Evolutionary conservation across 2,329 filamentous ascomycete genomes (phyloP), one percentile per base, ranked within the genome.

Genomic region (Scedosporium minutisporum): DNA sequence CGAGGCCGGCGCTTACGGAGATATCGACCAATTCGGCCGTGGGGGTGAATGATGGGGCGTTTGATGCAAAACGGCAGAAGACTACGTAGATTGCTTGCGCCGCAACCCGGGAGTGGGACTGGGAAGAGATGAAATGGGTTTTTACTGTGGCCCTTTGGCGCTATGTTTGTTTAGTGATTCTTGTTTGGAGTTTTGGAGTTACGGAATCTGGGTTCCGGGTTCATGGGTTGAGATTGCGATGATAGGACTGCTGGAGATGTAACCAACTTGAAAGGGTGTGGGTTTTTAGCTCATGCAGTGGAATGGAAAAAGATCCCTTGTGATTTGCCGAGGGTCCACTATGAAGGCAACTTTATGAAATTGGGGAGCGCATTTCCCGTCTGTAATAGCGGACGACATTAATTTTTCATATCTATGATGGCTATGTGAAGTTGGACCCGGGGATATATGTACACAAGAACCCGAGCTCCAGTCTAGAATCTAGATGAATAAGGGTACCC

Each of bases 51-150:
- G 64, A 3, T 71, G 69, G 44, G 25, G 73, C 71, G 2, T 51
- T 74, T 9, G 83, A 85, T 62, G 70, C 74, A 2, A 86, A 86
- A 70, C 76, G 83, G 58, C 82, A 82, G 70, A 82, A 77, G 71
- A 77, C 74, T 65, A 69, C 70, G 42, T 78, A 70, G 66, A 18
- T 21, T 48, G 44, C 16, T 48, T 48, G 44, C n/a, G 21, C 6
- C n/a, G 5, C n/a, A 48, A 3, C 33, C 1, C 2, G 12, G 46
- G 16, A 51, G 10, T 23, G 16, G 18, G n/a, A 14, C 46, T 6
- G 3, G n/a, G 46, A 12, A 23, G n/a, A 21, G n/a, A 18, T 3
- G 14, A 57, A 33, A n/a, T 18, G 33, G 23, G 21, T 23, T 60
- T 46, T 60, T 42, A 9, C 25, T 48, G 44, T 48, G 44, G 16